Conservation (phyloP, 2,329 filamentous ascomycete species). For the Scortechinia acanthostroma region DNA sequence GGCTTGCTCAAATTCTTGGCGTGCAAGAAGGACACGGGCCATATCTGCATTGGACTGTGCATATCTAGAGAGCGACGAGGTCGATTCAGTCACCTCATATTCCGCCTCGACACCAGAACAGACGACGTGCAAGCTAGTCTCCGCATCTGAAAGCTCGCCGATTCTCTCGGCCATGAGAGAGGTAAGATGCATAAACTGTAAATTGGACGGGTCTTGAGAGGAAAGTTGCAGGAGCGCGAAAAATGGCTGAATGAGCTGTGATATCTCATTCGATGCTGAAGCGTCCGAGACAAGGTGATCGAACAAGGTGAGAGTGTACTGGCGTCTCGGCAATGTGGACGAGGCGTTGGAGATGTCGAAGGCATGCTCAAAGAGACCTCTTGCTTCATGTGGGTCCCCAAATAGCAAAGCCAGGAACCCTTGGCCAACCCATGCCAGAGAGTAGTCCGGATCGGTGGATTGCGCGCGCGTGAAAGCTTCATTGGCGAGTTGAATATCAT, state of each 20-base stretch:
- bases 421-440: constrained; percentile 89
- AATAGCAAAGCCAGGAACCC: constrained; percentile 74
- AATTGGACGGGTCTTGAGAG: constrained; percentile 61
- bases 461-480: constrained; percentile 85
- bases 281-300: constrained; percentile 64
- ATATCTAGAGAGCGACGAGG: constrained; percentile 48
- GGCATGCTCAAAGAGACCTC: constrained; percentile 82
- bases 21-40: constrained; percentile 55
- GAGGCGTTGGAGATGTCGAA: constrained; percentile 84
- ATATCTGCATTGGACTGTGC: constrained; percentile 64
- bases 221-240: constrained; percentile 81
- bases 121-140: constrained; percentile 54
- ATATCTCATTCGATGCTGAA: constrained; percentile 40
- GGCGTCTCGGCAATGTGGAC: constrained; percentile 64
- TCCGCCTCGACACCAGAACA: constrained; percentile 54
- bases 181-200: constrained; percentile 70
- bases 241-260: constrained; percentile 69
- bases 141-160: constrained; percentile 49
- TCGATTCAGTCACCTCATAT: constrained; percentile 60
- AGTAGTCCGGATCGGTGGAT: constrained; percentile 87
- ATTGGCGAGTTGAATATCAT: constrained; percentile 79
- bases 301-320: constrained; percentile 76
- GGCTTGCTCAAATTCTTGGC: constrained; percentile 40
- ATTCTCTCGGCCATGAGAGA: constrained; percentile 75
- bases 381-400: constrained; percentile 71